Evolutionary conservation across 768 basidiomycete genomes (phyloP).

Genomic region (Astraeus odoratus): DNA sequence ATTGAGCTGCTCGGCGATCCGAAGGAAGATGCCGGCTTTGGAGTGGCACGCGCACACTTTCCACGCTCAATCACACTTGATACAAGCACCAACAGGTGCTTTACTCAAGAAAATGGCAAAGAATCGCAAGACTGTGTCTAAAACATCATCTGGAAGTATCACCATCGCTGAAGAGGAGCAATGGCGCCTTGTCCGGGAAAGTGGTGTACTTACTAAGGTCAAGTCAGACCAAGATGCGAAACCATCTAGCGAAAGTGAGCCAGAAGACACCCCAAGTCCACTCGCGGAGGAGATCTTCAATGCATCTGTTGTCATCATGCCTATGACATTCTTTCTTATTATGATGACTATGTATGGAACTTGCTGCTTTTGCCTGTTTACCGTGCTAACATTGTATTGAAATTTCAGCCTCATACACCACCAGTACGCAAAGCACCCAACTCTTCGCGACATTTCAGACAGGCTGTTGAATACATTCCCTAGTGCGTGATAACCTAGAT

Average conservation of each 20-base stretch:
- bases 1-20: no score
- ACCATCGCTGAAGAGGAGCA: constrained; percentile 71
- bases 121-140: constrained; percentile 17
- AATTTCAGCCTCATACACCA: constrained; percentile 70
- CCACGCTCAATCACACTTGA: no score
- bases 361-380: not conserved
- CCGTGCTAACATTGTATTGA: not conserved
- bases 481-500: constrained; percentile 42
- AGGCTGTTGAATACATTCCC: constrained; percentile 63
- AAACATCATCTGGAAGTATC: constrained; percentile 18
- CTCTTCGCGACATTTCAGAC: constrained; percentile 40
- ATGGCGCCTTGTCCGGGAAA: constrained; percentile 66
- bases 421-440: constrained; percentile 64
- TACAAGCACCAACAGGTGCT: no score
- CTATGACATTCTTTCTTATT: constrained; percentile 65
- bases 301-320: constrained; percentile 57
- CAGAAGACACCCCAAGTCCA: constrained; percentile 33
- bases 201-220: constrained; percentile 47
- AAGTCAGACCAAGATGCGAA: constrained; percentile 8
- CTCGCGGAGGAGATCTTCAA: constrained; percentile 67
- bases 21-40: no score
- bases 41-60: no score
- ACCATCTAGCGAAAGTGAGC: constrained; percentile 4
- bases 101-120: no score
- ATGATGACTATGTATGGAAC: constrained; percentile 86